phyloP scores from a whole-genome alignment of 257 asterid genomes.

The Solanum chiquidenum region DNA sequence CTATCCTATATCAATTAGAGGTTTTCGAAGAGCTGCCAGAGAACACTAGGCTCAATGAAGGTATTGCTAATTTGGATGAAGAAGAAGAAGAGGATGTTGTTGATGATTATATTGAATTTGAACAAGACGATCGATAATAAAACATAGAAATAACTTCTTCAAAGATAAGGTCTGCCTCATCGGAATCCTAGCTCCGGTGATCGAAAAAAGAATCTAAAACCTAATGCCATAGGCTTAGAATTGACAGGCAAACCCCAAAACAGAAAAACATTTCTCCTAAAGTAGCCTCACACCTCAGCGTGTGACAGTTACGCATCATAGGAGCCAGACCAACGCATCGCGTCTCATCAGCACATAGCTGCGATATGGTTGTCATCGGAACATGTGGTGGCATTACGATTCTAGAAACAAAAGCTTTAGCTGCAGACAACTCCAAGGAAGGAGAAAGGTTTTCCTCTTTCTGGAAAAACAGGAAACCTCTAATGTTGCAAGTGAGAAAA shows the following conservation, averaged over 20 bases:
- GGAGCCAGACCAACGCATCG: not conserved
- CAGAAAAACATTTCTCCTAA: not conserved
- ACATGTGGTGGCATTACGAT: not conserved
- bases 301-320: not conserved
- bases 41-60: slow-evolving; percentile 70
- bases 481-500: not conserved
- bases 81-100: slow-evolving; percentile 58
- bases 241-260: not conserved
- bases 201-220: not conserved
- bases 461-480: not conserved
- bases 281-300: not conserved
- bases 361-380: not conserved
- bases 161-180: not conserved
- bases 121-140: slow-evolving; percentile 51
- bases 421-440: not conserved
- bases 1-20: not conserved
- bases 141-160: not conserved
- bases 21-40: slow-evolving; percentile 7
- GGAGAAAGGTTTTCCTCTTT: not conserved
- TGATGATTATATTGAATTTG: slow-evolving; percentile 54
- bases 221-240: not conserved
- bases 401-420: not conserved
- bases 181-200: not conserved
- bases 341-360: not conserved
- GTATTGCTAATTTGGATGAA: slow-evolving; percentile 52